Evolutionary conservation across 352 stramenopile species (phyloP), one percentile per base, ranked within the genome.

Genomic region (Globisporangium splendens): DNA sequence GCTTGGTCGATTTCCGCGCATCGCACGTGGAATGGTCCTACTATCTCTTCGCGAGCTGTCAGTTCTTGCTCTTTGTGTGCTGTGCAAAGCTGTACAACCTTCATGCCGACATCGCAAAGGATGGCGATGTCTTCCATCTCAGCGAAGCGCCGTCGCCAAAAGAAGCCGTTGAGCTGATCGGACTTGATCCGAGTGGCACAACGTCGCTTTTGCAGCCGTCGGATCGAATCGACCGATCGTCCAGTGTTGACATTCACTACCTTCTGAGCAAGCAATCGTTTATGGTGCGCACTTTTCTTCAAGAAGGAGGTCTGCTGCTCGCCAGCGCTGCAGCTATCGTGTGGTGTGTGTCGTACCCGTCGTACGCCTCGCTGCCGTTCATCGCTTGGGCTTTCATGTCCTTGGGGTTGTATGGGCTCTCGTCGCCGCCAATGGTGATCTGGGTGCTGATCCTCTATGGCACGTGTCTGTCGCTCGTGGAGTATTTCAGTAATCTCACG

Each of bases 281-380:
- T 51, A 56, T 76, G 0, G 73, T 84, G 8, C 74, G 81, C 21
- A 68, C 86, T 3, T 91, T 95, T 56, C 61, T 88, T 0, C 66
- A 77, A 12, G 83, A 93, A 38, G 83, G 83, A 43, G 81, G 83
- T 1, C 64, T 87, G 18, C 51, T 95, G 17, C 59, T 91, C 1
- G 82, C 77, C 15, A 88, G 82, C 57, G 77, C 71, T 42, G 82
- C 73, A 17, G 77, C 79, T 1, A 89, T 89, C 43, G 68, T 79
- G 13, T 91, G 82, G 82, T 88, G 79, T 56, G 82, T 91, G 0
- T 91, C 82, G 38, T 95, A 95, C 48, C 86, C 86, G 46, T 93
- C 86, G 38, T 95, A 95, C 47, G 59, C 71, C 21, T 91, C 75
- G 18, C 65, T 83, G 6, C 71, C 75, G 11, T 75, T 93, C 49